A percentile compares a stretch with the other conserved stretches of the same genome.
These are phyloP conservation scores for Phlyctochytrium planicorne DNA, from an alignment of 192 early-diverging fungal species.

Conservation along the genomic window DNA sequence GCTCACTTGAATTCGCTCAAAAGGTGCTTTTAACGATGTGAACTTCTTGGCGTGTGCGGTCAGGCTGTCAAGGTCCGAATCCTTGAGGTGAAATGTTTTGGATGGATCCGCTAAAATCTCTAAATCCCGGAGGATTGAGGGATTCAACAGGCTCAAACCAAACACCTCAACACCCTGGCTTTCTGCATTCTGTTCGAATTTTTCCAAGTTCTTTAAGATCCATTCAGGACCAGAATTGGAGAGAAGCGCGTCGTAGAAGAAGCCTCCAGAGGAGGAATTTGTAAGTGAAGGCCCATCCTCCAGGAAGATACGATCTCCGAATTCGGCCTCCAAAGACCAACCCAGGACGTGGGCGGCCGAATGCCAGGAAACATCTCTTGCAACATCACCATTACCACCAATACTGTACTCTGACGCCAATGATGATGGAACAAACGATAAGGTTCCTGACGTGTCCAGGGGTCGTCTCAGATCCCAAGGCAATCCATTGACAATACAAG, in stretches of 20 bases:
- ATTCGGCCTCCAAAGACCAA: constrained; percentile 67
- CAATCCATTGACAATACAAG: background rate
- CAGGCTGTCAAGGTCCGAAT: constrained; percentile 46
- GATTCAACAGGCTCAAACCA: too few relatives aligned
- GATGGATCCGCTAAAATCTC: too few relatives aligned
- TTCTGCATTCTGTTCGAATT: too few relatives aligned
- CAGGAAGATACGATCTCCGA: constrained; percentile 64
- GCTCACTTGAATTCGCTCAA: constrained; percentile 65
- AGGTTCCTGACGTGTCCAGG: constrained; percentile 4
- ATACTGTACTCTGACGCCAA: too few relatives aligned
- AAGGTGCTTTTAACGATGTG: constrained; percentile 50
- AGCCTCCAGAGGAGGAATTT: constrained; percentile 58
- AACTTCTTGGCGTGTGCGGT: constrained; percentile 43
- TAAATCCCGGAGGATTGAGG: too few relatives aligned
- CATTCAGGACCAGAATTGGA: constrained; percentile 4
- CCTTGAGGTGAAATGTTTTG: constrained; percentile 53
- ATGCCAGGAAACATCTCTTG: constrained; percentile 31
- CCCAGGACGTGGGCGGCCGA: constrained; percentile 49
- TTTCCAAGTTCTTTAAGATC: constrained; percentile 20
- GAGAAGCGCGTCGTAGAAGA: constrained; percentile 77
- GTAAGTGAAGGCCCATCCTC: constrained; percentile 62
- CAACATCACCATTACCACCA: constrained; percentile 1
- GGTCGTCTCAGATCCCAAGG: constrained; percentile 31
- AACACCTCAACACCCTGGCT: too few relatives aligned
- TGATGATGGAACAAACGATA: constrained; percentile 10